Evolutionary conservation across 768 basidiomycete species (phyloP).

Genomic region (Amanita muscaria): DNA sequence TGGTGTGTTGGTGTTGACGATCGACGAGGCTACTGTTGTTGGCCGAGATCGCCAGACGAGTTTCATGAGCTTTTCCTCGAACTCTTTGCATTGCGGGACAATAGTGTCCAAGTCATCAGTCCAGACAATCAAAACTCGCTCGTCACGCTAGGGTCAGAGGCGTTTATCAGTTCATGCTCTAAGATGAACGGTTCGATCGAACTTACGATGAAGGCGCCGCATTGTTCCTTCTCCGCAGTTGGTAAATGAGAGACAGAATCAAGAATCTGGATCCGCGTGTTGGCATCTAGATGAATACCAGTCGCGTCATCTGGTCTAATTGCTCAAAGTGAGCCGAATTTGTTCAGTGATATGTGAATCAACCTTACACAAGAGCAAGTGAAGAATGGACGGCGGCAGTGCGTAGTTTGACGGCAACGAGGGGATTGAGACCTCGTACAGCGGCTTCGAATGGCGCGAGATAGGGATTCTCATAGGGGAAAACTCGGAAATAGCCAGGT

Average conservation of each 20-base stretch:
- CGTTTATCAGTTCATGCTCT: slow-evolving; percentile 4
- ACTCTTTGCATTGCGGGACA: slow-evolving; percentile 63
- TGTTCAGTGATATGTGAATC: background rate
- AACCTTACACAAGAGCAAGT: slow-evolving; percentile 54
- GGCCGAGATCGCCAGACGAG: slow-evolving; percentile 43
- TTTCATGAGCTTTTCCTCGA: slow-evolving; percentile 60
- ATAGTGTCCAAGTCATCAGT: slow-evolving; percentile 75
- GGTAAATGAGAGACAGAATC: slow-evolving; percentile 60
- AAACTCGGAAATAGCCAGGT: slow-evolving; percentile 64
- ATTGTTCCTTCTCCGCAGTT: slow-evolving; percentile 84
- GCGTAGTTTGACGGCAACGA: slow-evolving; percentile 76
- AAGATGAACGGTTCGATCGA: background rate
- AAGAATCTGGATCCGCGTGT: slow-evolving; percentile 84
- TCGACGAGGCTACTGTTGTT: slow-evolving; percentile 26
- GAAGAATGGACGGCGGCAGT: slow-evolving; percentile 78
- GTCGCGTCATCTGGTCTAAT: slow-evolving; percentile 47
- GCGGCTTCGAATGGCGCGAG: slow-evolving; percentile 80
- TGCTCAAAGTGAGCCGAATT: background rate
- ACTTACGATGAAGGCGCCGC: slow-evolving; percentile 77
- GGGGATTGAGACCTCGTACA: slow-evolving; percentile 65
- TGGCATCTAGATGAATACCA: slow-evolving; percentile 62
- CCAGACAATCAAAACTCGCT: slow-evolving; percentile 79
- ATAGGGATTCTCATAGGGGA: slow-evolving; percentile 79
- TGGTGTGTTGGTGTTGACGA: slow-evolving; percentile 22
- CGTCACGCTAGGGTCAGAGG: slow-evolving; percentile 51